Conservation (phyloP, 768 basidiomycete species). For the Strobilomyces dryophilus region DNA sequence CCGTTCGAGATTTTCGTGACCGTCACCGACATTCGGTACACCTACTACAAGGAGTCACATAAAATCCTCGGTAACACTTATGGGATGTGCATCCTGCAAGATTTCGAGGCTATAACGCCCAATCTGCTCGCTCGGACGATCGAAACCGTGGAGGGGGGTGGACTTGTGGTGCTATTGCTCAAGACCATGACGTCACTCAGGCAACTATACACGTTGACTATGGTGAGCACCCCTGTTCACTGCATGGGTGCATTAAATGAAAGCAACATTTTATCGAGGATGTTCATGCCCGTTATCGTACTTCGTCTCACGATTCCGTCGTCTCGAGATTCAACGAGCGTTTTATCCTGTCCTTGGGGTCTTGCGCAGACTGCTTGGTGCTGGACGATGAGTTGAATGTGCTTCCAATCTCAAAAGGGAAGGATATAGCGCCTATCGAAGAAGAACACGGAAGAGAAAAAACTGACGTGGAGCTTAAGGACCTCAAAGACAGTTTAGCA, state of each 20-base stretch:
- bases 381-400: slow-evolving; percentile 98
- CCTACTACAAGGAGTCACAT: slow-evolving; percentile 97
- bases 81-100: slow-evolving; percentile 95
- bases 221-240: slow-evolving; percentile 37
- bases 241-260: background rate
- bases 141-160: slow-evolving; percentile 97
- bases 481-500: slow-evolving; percentile 68
- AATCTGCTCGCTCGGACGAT: slow-evolving; percentile 95
- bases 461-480: slow-evolving; percentile 63
- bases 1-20: slow-evolving; percentile 98
- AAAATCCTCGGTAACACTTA: slow-evolving; percentile 97
- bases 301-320: slow-evolving; percentile 83
- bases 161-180: slow-evolving; percentile 79
- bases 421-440: slow-evolving; percentile 76
- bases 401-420: slow-evolving; percentile 90
- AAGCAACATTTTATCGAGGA: slow-evolving; percentile 52
- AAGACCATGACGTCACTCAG: slow-evolving; percentile 93
- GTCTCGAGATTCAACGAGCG: slow-evolving; percentile 98
- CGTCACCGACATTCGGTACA: slow-evolving; percentile 98
- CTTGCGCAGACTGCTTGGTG: slow-evolving; percentile 88
- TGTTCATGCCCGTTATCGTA: slow-evolving; percentile 92
- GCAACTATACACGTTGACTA: slow-evolving; percentile 90
- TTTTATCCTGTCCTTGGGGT: slow-evolving; percentile 94
- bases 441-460: slow-evolving; percentile 46
- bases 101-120: slow-evolving; percentile 97